phyloP scores from a whole-genome alignment of 2,329 filamentous ascomycete species.

The Ceratocystis cubensis region DNA sequence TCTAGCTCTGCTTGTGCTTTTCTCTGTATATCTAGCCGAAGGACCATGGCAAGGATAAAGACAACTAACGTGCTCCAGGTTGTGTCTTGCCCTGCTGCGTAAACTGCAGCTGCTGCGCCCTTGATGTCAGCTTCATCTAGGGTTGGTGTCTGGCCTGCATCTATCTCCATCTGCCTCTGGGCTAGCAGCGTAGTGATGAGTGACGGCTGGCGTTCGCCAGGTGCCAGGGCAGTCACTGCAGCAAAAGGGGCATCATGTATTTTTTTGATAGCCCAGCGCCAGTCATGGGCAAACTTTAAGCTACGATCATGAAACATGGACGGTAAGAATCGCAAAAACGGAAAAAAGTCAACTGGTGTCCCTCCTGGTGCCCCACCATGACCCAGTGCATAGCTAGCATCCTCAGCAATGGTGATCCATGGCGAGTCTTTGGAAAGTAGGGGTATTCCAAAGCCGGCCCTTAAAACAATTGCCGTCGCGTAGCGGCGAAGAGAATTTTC shows the following conservation, averaged over 20 bases:
- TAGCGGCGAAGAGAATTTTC: slow-evolving; percentile 31
- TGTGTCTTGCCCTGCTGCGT: slow-evolving; percentile 35
- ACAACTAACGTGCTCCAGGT: slow-evolving; percentile 32
- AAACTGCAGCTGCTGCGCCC: slow-evolving; percentile 34
- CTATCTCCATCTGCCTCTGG: slow-evolving; percentile 30
- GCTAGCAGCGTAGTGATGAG: slow-evolving; percentile 33
- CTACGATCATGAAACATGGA: slow-evolving; percentile 29
- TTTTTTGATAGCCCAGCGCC: slow-evolving; percentile 28
- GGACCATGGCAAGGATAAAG: slow-evolving; percentile 36
- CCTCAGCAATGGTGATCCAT: slow-evolving; percentile 31
- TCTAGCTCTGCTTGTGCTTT: slow-evolving; percentile 33
- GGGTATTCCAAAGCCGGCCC: slow-evolving; percentile 32
- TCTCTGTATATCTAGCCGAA: slow-evolving; percentile 33
- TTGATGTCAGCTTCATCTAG: slow-evolving; percentile 35
- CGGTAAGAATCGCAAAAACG: slow-evolving; percentile 31
- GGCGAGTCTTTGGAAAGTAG: slow-evolving; percentile 27
- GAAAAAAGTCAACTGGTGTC: slow-evolving; percentile 32
- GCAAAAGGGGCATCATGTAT: slow-evolving; percentile 36
- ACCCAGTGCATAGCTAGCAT: slow-evolving; percentile 26
- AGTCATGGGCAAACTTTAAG: slow-evolving; percentile 26
- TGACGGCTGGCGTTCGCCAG: slow-evolving; percentile 27
- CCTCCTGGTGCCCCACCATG: slow-evolving; percentile 27
- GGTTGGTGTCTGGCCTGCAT: slow-evolving; percentile 26
- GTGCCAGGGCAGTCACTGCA: slow-evolving; percentile 27
- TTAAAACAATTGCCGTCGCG: slow-evolving; percentile 32